Evolutionary conservation across 2,329 filamentous ascomycete species (phyloP).

Genomic region (Stagonosporopsis vannaccii): DNA sequence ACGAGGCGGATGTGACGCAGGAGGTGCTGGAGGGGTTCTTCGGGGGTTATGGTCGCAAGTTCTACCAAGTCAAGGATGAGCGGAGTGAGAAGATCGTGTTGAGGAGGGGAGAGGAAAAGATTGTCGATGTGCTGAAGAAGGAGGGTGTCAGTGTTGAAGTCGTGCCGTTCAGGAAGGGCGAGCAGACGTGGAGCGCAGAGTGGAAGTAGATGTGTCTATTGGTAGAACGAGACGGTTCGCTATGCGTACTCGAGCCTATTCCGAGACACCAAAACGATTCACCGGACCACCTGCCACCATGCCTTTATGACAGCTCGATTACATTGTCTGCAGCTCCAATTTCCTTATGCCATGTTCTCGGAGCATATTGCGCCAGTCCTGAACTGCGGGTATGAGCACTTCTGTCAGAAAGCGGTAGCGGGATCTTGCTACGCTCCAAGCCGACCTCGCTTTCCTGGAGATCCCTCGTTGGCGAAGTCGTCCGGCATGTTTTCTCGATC

Average conservation of each 20-base stretch:
- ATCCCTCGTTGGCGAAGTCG: neutral
- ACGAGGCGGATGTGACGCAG: slow-evolving; percentile 61
- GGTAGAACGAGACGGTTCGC: no score
- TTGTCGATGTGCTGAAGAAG: slow-evolving; percentile 63
- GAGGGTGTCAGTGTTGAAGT: slow-evolving; percentile 64
- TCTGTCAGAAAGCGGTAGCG: neutral
- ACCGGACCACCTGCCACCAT: neutral
- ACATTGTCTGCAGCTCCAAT: neutral
- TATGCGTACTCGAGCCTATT: no score
- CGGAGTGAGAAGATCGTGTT: slow-evolving; percentile 62
- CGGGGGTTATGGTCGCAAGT: slow-evolving; percentile 62
- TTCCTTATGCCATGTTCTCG: neutral
- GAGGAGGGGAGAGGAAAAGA: slow-evolving; percentile 62
- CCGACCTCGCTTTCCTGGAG: neutral
- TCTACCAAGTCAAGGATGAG: slow-evolving; percentile 62
- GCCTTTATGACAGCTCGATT: neutral
- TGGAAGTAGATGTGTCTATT: slow-evolving; percentile 38
- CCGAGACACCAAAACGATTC: neutral
- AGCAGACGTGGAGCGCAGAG: slow-evolving; percentile 64
- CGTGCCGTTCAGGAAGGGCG: slow-evolving; percentile 70
- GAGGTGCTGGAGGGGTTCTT: slow-evolving; percentile 66
- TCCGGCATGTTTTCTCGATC: neutral
- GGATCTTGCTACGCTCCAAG: neutral
- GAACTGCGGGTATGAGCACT: neutral
- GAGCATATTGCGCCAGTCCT: neutral